Evolutionary conservation across 306 rosid genomes (phyloP), one percentile per base, ranked within the genome.

Genomic region (Macrotyloma uniflorum): DNA sequence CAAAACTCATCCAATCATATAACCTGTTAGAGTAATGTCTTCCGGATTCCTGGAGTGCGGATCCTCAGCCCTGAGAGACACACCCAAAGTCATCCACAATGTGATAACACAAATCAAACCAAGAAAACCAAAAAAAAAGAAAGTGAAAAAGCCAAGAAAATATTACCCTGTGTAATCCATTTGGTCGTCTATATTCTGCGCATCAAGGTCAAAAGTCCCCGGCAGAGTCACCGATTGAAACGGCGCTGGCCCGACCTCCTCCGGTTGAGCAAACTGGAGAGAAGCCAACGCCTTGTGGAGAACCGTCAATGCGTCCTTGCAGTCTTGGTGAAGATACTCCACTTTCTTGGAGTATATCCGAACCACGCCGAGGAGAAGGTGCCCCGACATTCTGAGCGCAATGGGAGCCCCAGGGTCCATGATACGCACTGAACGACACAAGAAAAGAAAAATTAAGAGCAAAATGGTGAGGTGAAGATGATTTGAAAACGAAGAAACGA

Each of bases 391-490:
- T 74, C 98, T 83, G 64, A 93, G 75, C 1, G 99, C 99, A 7
- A 95, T 88, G 1, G 98, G 98, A 62, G 90, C 99, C 50, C 90
- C 98, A 0, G 98, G 98, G 83, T 85, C 95, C 96, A 95, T 90
- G 62, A 91, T 92, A 13, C 86, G 92, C 23, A 87, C 98, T 93
- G 49, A 59, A 24, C 6, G 30, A 35, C 69, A 10, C 15, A 0
- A 62, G 14, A 42, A 70, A 80, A 42, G 9, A 8, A 24, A 1
- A 6, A 5, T n/a, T 14, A 3, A 28, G 45, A 33, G 16, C 5
- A 33, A 35, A 35, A 6, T 1, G 3, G 9, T 12, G 16, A 13
- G 15, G 0, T 19, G 14, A 8, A 50, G 23, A 6, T 19, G 10
- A 8, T 22, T 65, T 13, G 14, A 12, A 0, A 20, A 24, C 0